Evolutionary conservation across 73 alveolate species (phyloP), one percentile per base, ranked within the genome.

Genomic region (Breviolum minutum): DNA sequence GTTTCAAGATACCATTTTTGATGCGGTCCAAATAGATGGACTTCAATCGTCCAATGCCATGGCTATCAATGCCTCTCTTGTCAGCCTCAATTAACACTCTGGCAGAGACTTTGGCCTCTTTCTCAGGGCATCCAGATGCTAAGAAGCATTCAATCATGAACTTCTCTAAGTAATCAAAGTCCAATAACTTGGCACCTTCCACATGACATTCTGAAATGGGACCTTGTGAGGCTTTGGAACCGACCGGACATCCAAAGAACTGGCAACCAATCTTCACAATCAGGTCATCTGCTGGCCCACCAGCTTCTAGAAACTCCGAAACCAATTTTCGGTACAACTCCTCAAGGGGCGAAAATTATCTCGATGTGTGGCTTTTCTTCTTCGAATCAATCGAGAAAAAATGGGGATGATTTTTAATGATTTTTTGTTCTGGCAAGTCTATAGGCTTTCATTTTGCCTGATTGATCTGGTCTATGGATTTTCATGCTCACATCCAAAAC

Each of bases 1-100:
- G 97, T 87, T 90, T 92, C 89, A 73, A 29, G 73, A 92, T 92
- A 27, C 98, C 98, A 26, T 79, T 73, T 79, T 76, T 61, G 81
- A 92, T 74, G 27, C 98, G 73, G 81, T 92, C 90, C 81, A 92
- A 27, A 80, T 73, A 92, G 81, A 74, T 92, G 91, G 98, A 27
- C 91, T 76, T 74, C 80, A 86, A 63, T 13, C 94, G n/a, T 24
- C 90, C 98, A 26, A 92, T 76, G 89, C 98, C 98, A 62, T 92
- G 98, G 98, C 98, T 90, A 63, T 90, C 97, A 61, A 90, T 90
- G 64, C 98, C 98, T 22, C 90, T 32, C 82, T 73, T 74, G 68
- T 92, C 98, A 12, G 98, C 91, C 80, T 92, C 90, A 73, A 92
- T 92, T 81, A 92, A 27, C 29, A 92, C 91, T 20, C 60, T 40